These are phyloP conservation scores for Spathaspora sp. DNA, from an alignment of 805 yeast genomes.

Conservation along the genomic window DNA sequence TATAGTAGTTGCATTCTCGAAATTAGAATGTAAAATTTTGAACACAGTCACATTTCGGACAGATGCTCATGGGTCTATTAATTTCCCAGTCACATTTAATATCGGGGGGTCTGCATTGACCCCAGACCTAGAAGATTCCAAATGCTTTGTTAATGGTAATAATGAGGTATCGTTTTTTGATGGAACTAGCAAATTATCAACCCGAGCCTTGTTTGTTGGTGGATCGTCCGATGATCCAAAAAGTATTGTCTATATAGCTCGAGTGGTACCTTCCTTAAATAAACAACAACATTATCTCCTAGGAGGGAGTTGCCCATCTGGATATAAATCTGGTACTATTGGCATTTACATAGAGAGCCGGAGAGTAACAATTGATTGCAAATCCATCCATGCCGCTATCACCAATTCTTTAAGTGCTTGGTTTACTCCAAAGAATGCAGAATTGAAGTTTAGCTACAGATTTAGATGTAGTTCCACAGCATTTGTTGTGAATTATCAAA, in stretches of 20 bases:
- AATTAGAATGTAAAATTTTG: slow-evolving; percentile 14
- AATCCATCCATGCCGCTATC: not conserved
- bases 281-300: slow-evolving; percentile 11
- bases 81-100: slow-evolving; percentile 21
- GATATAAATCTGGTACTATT: not conserved
- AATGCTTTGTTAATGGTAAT: slow-evolving; percentile 13
- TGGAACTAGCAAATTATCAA: slow-evolving; percentile 11
- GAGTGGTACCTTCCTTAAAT: slow-evolving; percentile 12
- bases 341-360: not conserved
- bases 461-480: slow-evolving; percentile 7
- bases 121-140: slow-evolving; percentile 16
- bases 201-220: slow-evolving; percentile 8
- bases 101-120: slow-evolving; percentile 13
- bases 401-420: not conserved
- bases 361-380: not conserved
- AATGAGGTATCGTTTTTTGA: slow-evolving; percentile 14
- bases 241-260: not conserved
- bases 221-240: not conserved
- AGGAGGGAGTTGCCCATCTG: slow-evolving; percentile 5
- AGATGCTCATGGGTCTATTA: slow-evolving; percentile 14
- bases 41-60: slow-evolving; percentile 9
- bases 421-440: slow-evolving; percentile 8
- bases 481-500: slow-evolving; percentile 7
- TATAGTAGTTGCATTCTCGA: slow-evolving; percentile 11
- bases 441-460: slow-evolving; percentile 2